Conservation (phyloP, 2,329 filamentous ascomycete species). For the Penicillium sp. region DNA sequence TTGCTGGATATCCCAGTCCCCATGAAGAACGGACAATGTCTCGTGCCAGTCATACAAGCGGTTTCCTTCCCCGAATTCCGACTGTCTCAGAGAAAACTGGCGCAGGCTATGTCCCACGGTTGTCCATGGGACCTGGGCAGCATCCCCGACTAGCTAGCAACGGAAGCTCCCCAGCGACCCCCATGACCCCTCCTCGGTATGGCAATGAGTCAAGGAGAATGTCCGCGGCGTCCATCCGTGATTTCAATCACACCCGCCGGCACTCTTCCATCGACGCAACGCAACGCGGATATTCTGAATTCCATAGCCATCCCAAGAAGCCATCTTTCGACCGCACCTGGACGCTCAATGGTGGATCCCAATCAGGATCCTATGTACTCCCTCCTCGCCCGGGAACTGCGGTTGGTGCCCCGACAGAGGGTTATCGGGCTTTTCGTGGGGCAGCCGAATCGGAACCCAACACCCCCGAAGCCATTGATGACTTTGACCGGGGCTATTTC, state of each 20-base stretch:
- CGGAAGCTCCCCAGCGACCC: conserved; percentile 46
- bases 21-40: conserved; percentile 48
- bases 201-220: conserved; percentile 53
- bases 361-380: conserved; percentile 34
- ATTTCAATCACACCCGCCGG: conserved; percentile 78
- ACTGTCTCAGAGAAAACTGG: conserved; percentile 38
- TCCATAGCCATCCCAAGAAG: conserved; percentile 54
- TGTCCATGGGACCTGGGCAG: conserved; percentile 26
- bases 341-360: conserved; percentile 50
- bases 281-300: conserved; percentile 26
- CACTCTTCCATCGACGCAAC: conserved; percentile 84
- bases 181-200: conserved; percentile 44
- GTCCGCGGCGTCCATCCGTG: conserved; percentile 78
- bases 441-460: conserved; percentile 34
- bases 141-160: conserved; percentile 36
- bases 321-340: conserved; percentile 61
- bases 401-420: conserved; percentile 21
- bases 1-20: conserved; percentile 46
- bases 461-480: conserved; percentile 44
- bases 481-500: conserved; percentile 88
- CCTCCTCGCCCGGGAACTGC: conserved; percentile 38
- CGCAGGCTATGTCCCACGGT: conserved; percentile 25
- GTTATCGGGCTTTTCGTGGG: conserved; percentile 17
- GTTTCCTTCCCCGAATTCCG: conserved; percentile 48
- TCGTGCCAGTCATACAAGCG: conserved; percentile 37